A percentile compares a stretch with the other conserved stretches of the same genome.
Conservation (phyloP, 1,284 basidiomycete genomes). For the Melampsora americana region DNA sequence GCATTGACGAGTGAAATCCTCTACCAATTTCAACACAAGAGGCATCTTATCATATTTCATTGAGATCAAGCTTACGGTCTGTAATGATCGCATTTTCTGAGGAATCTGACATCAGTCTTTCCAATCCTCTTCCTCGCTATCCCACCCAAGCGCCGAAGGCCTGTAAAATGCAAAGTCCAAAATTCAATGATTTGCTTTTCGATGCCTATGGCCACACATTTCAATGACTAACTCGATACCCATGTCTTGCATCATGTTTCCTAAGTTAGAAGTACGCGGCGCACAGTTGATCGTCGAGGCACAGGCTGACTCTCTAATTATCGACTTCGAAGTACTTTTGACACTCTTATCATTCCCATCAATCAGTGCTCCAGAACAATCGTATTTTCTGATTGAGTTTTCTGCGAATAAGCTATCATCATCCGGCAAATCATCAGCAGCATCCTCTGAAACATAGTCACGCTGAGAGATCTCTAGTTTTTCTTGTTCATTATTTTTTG, state of each 20-base stretch:
- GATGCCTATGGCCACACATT: neutral
- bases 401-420: neutral
- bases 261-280: neutral
- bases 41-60: too few relatives aligned
- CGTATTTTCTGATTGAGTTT: neutral
- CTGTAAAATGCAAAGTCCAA: neutral
- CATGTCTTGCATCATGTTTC: neutral
- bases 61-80: neutral
- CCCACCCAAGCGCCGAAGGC: neutral
- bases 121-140: slow-evolving; percentile 4
- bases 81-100: neutral
- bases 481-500: neutral
- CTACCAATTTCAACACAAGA: too few relatives aligned
- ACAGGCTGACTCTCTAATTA: too few relatives aligned
- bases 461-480: neutral
- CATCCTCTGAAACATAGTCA: neutral
- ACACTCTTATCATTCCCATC: neutral
- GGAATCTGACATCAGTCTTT: neutral
- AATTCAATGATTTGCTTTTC: neutral
- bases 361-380: slow-evolving; percentile 5
- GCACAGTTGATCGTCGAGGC: neutral
- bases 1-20: too few relatives aligned
- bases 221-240: neutral
- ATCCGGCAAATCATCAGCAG: neutral
- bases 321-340: neutral